Conservation (phyloP, 164 flowering plant genomes). For the Paratinospora sagittata region DNA sequence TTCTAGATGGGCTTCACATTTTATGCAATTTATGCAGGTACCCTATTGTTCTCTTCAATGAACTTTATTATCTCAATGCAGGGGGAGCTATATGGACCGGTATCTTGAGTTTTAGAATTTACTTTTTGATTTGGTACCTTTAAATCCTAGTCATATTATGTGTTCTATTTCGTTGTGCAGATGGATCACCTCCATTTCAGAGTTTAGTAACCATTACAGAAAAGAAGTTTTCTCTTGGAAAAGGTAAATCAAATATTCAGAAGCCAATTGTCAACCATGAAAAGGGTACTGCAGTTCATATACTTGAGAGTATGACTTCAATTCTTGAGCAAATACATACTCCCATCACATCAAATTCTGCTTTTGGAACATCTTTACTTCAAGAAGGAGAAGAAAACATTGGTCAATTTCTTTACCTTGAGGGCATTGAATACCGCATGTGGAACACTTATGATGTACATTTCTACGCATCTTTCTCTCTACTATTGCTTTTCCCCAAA, state of each 20-base stretch:
- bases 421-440: conserved; percentile 87
- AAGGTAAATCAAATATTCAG: neutral
- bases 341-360: conserved; percentile 46
- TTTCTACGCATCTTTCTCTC: conserved; percentile 84
- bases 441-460: conserved; percentile 97
- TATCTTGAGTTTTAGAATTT: conserved; percentile 13
- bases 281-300: conserved; percentile 15
- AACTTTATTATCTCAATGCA: conserved; percentile 83
- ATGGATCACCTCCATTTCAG: conserved; percentile 70
- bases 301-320: conserved; percentile 67
- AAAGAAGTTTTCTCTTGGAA: conserved; percentile 28
- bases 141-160: neutral
- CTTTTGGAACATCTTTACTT: conserved; percentile 61
- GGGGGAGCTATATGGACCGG: conserved; percentile 98
- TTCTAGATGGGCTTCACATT: neutral
- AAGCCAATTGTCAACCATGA: neutral
- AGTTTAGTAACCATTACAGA: conserved; percentile 39
- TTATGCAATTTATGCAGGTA: conserved; percentile 46
- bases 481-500: conserved; percentile 72
- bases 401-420: conserved; percentile 78
- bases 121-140: neutral
- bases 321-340: conserved; percentile 51
- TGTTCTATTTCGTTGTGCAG: conserved; percentile 29
- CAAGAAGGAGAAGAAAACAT: conserved; percentile 66
- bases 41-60: conserved; percentile 77